These are phyloP conservation scores for Sutorius eximius DNA, from an alignment of 1,284 basidiomycete species.

Conservation along the genomic window DNA sequence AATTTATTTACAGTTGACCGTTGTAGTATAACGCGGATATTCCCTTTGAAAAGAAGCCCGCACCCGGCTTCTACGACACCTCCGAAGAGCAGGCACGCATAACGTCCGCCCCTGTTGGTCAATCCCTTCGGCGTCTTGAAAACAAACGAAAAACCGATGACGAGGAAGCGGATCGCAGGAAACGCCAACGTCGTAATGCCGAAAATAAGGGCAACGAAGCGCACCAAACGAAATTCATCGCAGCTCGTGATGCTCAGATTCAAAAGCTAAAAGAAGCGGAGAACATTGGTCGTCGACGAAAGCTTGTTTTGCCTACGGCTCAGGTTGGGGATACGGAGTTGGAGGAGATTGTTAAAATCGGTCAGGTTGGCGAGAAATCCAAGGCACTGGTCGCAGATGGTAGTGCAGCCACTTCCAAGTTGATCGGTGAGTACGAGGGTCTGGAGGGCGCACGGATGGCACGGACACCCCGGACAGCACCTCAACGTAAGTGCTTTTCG, in stretches of 20 bases:
- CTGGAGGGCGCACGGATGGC: conserved; percentile 88
- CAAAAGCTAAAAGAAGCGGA: conserved; percentile 97
- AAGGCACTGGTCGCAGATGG: conserved; percentile 81
- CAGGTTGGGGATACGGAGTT: conserved; percentile 96
- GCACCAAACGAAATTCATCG: conserved; percentile 89
- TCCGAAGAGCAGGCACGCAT: conserved; percentile 91
- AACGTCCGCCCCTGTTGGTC: conserved; percentile 87
- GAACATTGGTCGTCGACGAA: conserved; percentile 86
- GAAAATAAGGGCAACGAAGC: conserved; percentile 61
- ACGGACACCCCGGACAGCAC: conserved; percentile 88
- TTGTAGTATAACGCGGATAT: conserved; percentile 96
- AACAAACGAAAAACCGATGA: conserved; percentile 93
- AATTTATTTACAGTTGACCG: conserved; percentile 3
- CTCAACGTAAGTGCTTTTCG: conserved; percentile 68
- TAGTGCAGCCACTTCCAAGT: conserved; percentile 79
- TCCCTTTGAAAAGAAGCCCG: conserved; percentile 96
- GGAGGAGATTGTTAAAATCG: conserved; percentile 99
- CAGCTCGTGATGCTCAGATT: conserved; percentile 94
- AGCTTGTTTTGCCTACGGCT: conserved; percentile 83
- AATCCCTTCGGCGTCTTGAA: conserved; percentile 84
- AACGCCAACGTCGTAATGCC: conserved; percentile 71
- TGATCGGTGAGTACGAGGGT: conserved; percentile 91
- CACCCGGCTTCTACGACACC: conserved; percentile 96
- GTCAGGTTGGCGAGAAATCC: conserved; percentile 87
- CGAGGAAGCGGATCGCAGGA: conserved; percentile 83